phyloP scores from a whole-genome alignment of 2,329 filamentous ascomycete genomes.

The Pezizomycotina sp. region DNA sequence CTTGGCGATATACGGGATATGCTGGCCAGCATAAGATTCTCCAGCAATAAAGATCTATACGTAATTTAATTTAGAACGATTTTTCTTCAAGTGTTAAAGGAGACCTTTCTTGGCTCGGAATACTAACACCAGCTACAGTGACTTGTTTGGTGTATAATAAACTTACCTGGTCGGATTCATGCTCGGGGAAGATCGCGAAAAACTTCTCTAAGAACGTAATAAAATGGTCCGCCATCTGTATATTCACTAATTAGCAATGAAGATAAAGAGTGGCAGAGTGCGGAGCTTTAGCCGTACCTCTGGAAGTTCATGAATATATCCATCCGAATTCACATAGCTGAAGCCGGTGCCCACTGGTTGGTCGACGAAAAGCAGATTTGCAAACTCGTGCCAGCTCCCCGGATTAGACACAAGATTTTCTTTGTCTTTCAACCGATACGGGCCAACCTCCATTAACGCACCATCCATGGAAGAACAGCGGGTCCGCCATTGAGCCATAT shows the following conservation, averaged over 20 bases:
- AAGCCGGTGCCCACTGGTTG: constrained; percentile 93
- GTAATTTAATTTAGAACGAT: neutral
- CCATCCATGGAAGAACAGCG: constrained; percentile 93
- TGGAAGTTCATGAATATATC: constrained; percentile 66
- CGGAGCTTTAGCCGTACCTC: constrained; percentile 30
- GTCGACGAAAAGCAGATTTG: constrained; percentile 90
- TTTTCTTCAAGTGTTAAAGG: constrained; percentile 1
- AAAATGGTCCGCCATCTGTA: constrained; percentile 75
- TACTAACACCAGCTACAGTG: neutral
- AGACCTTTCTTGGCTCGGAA: neutral
- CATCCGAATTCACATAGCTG: constrained; percentile 85
- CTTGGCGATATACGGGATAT: constrained; percentile 92
- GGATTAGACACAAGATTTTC: constrained; percentile 61
- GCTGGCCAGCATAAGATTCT: constrained; percentile 90
- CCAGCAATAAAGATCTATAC: constrained; percentile 76
- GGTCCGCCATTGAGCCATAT: constrained; percentile 96
- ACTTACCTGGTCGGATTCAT: constrained; percentile 77
- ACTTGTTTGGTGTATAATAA: neutral
- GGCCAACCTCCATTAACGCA: constrained; percentile 88
- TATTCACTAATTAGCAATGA: neutral
- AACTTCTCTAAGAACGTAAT: constrained; percentile 79
- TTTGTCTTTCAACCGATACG: constrained; percentile 68
- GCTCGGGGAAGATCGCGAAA: constrained; percentile 80
- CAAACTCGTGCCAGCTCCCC: constrained; percentile 97
- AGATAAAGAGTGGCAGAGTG: neutral